Base-by-base conservation (phyloP, 2,329 filamentous ascomycete species). In the Clathrospora elynae region DNA sequence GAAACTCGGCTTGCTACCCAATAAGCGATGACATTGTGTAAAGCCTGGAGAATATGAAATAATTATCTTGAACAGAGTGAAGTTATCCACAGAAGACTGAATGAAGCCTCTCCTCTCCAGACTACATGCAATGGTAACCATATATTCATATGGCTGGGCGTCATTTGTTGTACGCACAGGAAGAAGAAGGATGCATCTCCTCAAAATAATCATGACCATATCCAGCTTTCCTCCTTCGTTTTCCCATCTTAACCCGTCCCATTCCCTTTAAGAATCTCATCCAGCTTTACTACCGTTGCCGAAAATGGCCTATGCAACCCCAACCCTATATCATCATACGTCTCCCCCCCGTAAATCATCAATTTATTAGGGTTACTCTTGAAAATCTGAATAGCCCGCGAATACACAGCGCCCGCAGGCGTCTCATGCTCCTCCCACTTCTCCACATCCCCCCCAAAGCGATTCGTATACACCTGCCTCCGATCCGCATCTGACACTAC, bases 341-440 rank as follows among this genome's bases (percentile, higher is more conserved):
- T 49, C 46, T 58, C 53, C 3, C 55, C 48, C 4, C 55, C 53
- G 47, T 60, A 53, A 24, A 53, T 45, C 40, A 47, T 35, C 16
- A 58, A 7, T 17, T 45, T 46, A 37, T 55, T 39, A 8, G 56
- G 54, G 7, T 44, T 32, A 14, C 42, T 44, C 30, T 43, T 51
- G 6, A 46, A 49, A 13, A 60, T 55, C 32, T 60, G 52, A 11
- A 59, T 53, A 12, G 47, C 49, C 13, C 55, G 26, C 16, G 43
- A 50, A 24, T 60, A 60, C 22, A 47, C 53, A 2, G 47, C 42
- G 13, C 51, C 57, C 26, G 57, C 55, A 18, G 57, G 49, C 6
- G 53, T 55, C 7, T 29, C 36, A 35, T 56, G 49, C 33, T 57
- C 49, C 29, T 57, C 52, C 55, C 55, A 60, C 29, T 50, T 53